Base-by-base conservation (phyloP, 2,329 filamentous ascomycete species). In the Periconia digitata region DNA sequence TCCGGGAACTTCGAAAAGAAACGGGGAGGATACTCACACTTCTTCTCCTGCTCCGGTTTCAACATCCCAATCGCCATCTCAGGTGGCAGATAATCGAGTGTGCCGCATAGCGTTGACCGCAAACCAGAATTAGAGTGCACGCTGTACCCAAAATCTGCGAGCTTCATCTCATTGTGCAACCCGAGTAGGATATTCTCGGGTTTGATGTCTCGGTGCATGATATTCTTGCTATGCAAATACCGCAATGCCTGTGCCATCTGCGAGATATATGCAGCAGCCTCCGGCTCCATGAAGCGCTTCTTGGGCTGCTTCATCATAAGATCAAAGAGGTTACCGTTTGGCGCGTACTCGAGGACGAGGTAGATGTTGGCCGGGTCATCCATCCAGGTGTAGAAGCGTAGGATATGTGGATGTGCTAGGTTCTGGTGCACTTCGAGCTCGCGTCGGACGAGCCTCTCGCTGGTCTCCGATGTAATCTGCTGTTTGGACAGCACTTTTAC, bases 71-170 rank as follows among this genome's bases (percentile, higher is more conserved):
- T 29, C 72, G 96, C 83, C 89, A 96, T 96, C 82, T 96, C 92
- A 1, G 92, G 92, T 4, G 92, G 91, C 10, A 96, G 80, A 72
- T 96, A 96, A 73, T 96, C 92, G 24, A 96, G 81, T 15, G 92
- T 96, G 49, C 92, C 92, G 70, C 92, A 96, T 81, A 96, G 89
- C 37, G 92, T 96, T 62, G 90, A 86, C 53, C 92, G 81, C 55
- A 91, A 79, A 73, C 90, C 92, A 72, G 92, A 95, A 17, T 90
- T 90, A 4, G 92, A 92, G 73, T 96, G 92, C 6, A 96, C 92
- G 71, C 89, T 94, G 90, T 91, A 96, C 46, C 92, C 92, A 66
- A 96, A 96, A 72, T 96, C 92, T 6, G 89, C 94, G 64, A 96
- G 90, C 74, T 96, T 96, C 76, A 96, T 90, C 78, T 97, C 92